Base-by-base conservation (phyloP, 345 rosid species). In the Pelargonium nanum region DNA sequence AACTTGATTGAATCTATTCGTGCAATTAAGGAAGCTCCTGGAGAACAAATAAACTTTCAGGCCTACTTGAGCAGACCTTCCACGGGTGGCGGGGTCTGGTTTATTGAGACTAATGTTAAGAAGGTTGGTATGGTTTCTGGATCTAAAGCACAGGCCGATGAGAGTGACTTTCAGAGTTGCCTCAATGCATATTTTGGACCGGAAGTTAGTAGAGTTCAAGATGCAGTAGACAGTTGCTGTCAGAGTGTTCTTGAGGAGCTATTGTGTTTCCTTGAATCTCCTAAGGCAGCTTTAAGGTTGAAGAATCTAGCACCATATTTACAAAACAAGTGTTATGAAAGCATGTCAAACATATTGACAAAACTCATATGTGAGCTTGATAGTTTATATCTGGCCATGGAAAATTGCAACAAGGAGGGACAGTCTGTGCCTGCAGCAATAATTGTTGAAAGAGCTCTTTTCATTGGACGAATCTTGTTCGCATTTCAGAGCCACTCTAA, bases 71-170 rank as follows among this genome's bases (percentile, higher is more conserved):
- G 75, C 74, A 88, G 86, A 68, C 91, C 92, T 62, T 83, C 89
- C 21, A 80, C 85, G 6, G 96, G 95, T 59, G 99, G 95, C 59
- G 95, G 97, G 60, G 83, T 93, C 71, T 93, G 99, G 99, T 93
- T 89, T 70, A 79, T 86, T 21, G 99, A 93, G 65, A 80, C 95
- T 70, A 82, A 76, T 61, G 51, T 70, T 24, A 82, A 79, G 77
- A 90, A 81, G 83, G 63, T 67, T 71, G 75, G 69, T 75, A 56
- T 61, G 22, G 28, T 70, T 55, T 66, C 79, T 32, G 83, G 83
- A 40, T 68, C 70, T 70, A 84, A 80, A 72, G 68, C 70, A 62
- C 62, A 76, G 0, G 72, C 71, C 9, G 92, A 81, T 68, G 91
- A 83, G 70, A 81, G 82, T 64, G 95, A 80, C 75, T 84, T 84